These are phyloP conservation scores for Sporothrix inflata DNA, from an alignment of 2,329 filamentous ascomycete genomes.

Conservation along the genomic window DNA sequence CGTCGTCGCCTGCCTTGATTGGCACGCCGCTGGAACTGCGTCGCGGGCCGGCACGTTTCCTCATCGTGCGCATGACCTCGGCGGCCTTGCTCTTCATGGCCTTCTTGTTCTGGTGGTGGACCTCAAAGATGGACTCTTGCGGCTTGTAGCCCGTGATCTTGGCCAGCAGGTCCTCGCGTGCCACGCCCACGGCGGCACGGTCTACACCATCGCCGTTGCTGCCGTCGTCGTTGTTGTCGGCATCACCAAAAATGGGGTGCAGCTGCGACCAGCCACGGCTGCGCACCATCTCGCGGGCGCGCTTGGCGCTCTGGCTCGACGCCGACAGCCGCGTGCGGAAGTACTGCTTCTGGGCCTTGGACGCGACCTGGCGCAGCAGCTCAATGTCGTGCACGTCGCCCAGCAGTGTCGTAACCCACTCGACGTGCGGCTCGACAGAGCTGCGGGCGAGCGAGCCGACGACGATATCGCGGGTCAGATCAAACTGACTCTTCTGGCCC, in stretches of 20 bases:
- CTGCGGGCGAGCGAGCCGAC: conserved; percentile 76
- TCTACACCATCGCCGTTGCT: conserved; percentile 53
- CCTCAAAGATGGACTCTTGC: conserved; percentile 94
- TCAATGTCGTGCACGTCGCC: conserved; percentile 74
- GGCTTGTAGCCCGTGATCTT: conserved; percentile 87
- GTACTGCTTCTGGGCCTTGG: conserved; percentile 92
- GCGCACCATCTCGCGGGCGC: conserved; percentile 75
- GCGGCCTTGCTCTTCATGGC: conserved; percentile 65
- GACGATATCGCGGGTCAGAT: conserved; percentile 78
- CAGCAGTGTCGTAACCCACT: conserved; percentile 81
- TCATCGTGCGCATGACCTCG: conserved; percentile 74
- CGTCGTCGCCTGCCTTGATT: conserved; percentile 38
- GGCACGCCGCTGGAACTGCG: conserved; percentile 44
- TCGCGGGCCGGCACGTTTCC: conserved; percentile 68
- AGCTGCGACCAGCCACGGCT: conserved; percentile 73
- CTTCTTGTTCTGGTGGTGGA: conserved; percentile 71
- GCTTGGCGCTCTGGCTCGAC: conserved; percentile 85
- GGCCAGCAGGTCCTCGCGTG: conserved; percentile 83
- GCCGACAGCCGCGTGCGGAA: conserved; percentile 87
- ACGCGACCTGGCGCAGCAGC: conserved; percentile 71
- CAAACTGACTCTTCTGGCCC: conserved; percentile 57
- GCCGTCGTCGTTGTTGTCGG: conserved; percentile 48
- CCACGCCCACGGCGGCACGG: conserved; percentile 46
- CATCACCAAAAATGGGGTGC: conserved; percentile 73
- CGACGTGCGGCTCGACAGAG: conserved; percentile 72